Evolutionary conservation across 2,329 filamentous ascomycete genomes (phyloP).

Genomic region (Lasiodiplodia hormozganensis): DNA sequence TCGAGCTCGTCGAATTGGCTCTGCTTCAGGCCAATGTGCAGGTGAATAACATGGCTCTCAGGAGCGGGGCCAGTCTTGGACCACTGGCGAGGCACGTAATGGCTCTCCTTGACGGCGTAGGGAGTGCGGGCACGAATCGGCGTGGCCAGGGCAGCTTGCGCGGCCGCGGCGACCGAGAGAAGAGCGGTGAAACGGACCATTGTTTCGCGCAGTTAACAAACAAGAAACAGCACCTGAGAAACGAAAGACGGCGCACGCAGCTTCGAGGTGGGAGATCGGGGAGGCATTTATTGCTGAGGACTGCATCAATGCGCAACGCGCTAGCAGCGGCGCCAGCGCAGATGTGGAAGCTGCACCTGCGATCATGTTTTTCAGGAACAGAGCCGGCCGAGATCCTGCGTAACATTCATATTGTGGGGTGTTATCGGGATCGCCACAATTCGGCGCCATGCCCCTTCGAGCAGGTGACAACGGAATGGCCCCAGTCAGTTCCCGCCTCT

Average conservation of each 20-base stretch:
- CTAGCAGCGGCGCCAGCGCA: background rate
- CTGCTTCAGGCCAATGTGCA: slow-evolving; percentile 63
- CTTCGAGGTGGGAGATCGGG: background rate
- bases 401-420: background rate
- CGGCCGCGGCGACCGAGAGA: slow-evolving; percentile 39
- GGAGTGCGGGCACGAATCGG: slow-evolving; percentile 46
- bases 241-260: background rate
- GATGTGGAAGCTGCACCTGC: background rate
- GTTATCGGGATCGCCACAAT: background rate
- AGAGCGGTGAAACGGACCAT: slow-evolving; percentile 30
- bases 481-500: background rate
- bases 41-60: slow-evolving; percentile 54
- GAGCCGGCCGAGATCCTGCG: background rate
- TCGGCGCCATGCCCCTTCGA: background rate
- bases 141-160: slow-evolving; percentile 42
- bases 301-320: background rate
- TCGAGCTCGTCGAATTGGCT: slow-evolving; percentile 59
- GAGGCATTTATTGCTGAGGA: slow-evolving; percentile 1
- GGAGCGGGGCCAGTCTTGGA: slow-evolving; percentile 55
- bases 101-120: slow-evolving; percentile 64
- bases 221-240: background rate
- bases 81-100: slow-evolving; percentile 61
- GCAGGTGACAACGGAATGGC: background rate
- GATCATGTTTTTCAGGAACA: background rate
- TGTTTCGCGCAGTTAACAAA: background rate